Conservation (phyloP, 768 basidiomycete genomes). For the Multifurca ochricompacta region DNA sequence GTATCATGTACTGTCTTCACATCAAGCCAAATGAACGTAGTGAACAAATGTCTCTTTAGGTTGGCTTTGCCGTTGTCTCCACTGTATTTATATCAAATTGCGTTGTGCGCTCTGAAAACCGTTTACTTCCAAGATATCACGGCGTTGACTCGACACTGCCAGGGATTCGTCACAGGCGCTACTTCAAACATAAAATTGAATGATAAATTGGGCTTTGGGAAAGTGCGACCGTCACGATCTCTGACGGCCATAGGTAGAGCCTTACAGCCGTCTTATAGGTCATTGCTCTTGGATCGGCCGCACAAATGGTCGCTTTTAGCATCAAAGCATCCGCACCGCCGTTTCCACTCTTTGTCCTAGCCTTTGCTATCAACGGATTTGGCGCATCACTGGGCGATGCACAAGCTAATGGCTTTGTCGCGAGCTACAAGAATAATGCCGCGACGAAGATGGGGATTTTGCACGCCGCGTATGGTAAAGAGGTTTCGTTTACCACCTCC, state of each 20-base stretch:
- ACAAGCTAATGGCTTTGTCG: constrained; percentile 65
- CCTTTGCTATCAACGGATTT: constrained; percentile 40
- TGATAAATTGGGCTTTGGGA: constrained; percentile 41
- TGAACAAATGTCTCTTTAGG: constrained; percentile 26
- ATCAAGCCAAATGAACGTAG: not conserved
- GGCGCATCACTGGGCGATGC: constrained; percentile 54
- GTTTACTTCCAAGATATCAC: not conserved
- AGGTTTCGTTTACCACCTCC: not conserved
- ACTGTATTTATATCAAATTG: constrained; percentile 50
- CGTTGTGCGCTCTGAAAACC: constrained; percentile 28
- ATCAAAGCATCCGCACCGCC: constrained; percentile 51
- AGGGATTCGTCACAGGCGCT: constrained; percentile 44
- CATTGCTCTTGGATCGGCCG: constrained; percentile 39
- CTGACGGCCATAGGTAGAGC: not conserved
- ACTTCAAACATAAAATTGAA: constrained; percentile 40
- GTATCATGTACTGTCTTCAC: constrained; percentile 33
- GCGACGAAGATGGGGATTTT: constrained; percentile 63
- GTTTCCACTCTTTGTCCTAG: constrained; percentile 54
- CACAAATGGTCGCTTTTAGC: constrained; percentile 46
- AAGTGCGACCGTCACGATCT: constrained; percentile 26
- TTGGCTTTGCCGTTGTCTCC: constrained; percentile 48
- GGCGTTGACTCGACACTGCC: constrained; percentile 16
- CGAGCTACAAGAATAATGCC: constrained; percentile 45
- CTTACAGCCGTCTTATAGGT: constrained; percentile 26
- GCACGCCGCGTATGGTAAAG: constrained; percentile 54